These are phyloP conservation scores for Chloranthus sessilifolius DNA, from an alignment of 164 flowering plant genomes.

Conservation along the genomic window DNA sequence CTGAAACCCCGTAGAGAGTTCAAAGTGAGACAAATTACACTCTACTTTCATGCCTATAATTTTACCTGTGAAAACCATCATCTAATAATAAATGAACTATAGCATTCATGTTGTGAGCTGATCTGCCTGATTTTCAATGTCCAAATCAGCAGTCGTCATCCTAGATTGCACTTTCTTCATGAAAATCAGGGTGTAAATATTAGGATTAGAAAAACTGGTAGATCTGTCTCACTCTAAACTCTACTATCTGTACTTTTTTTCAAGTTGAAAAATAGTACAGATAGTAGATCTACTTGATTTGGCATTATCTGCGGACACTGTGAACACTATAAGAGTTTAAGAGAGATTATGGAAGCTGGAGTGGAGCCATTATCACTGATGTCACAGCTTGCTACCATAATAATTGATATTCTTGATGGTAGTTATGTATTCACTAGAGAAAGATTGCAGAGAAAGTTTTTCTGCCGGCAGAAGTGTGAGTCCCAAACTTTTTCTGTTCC, in stretches of 20 bases:
- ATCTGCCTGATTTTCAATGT: too few species aligned
- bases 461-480: slow-evolving; percentile 73
- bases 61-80: too few species aligned
- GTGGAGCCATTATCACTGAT: slow-evolving; percentile 92
- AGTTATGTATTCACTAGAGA: slow-evolving; percentile 69
- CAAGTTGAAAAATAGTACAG: slow-evolving; percentile 97
- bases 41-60: too few species aligned
- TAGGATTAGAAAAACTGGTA: too few species aligned
- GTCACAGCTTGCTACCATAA: slow-evolving; percentile 97
- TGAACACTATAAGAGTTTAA: slow-evolving; percentile 89
- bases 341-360: slow-evolving; percentile 92
- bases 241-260: slow-evolving; percentile 9
- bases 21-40: too few species aligned
- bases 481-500: slow-evolving; percentile 9
- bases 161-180: too few species aligned
- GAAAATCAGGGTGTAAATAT: too few species aligned
- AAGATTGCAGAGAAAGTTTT: slow-evolving; percentile 70
- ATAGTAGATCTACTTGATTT: slow-evolving; percentile 96
- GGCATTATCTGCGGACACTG: slow-evolving; percentile 97
- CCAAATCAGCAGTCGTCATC: too few species aligned
- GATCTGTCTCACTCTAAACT: slow-evolving; percentile 7
- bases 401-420: slow-evolving; percentile 95
- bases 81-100: too few species aligned
- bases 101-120: too few species aligned
- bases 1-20: too few species aligned